A percentile compares a stretch with the other conserved stretches of the same genome.
These are phyloP conservation scores for Kickxella alabastrina DNA, from an alignment of 192 early-diverging fungal genomes.

Conservation along the genomic window DNA sequence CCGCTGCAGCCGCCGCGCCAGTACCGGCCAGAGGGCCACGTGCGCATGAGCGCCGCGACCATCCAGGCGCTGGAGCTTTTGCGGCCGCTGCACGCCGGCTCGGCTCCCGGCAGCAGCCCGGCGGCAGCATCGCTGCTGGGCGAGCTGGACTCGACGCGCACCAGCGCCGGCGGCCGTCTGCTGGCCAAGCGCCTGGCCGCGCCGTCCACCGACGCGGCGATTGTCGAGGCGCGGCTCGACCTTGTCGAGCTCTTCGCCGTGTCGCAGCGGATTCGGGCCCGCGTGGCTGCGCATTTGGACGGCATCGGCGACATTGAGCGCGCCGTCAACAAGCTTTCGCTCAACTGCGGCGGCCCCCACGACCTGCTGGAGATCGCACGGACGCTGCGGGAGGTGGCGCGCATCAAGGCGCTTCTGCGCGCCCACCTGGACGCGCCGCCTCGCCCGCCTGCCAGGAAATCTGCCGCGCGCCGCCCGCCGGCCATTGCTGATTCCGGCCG, in stretches of 20 bases:
- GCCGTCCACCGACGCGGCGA: slow-evolving; percentile 60
- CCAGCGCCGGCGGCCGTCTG: slow-evolving; percentile 72
- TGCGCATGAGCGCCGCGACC: slow-evolving; percentile 79
- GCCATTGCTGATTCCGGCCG: not conserved
- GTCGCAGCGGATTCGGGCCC: slow-evolving; percentile 47
- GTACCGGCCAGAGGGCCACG: slow-evolving; percentile 53
- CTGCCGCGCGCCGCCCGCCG: not conserved
- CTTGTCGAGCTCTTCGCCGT: slow-evolving; percentile 69
- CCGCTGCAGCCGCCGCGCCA: slow-evolving; percentile 61
- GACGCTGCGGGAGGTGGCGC: slow-evolving; percentile 55
- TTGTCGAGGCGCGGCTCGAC: slow-evolving; percentile 70
- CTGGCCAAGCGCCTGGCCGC: slow-evolving; percentile 66
- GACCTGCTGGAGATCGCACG: slow-evolving; percentile 60
- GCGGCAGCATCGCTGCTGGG: slow-evolving; percentile 63
- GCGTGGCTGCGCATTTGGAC: slow-evolving; percentile 54
- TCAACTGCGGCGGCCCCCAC: slow-evolving; percentile 59
- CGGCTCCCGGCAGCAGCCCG: too few relatives aligned
- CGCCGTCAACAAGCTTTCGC: slow-evolving; percentile 65
- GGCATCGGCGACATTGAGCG: slow-evolving; percentile 65
- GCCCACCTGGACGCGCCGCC: slow-evolving; percentile 11
- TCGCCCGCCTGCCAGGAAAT: not conserved
- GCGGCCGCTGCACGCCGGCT: slow-evolving; percentile 53
- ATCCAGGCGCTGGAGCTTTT: slow-evolving; percentile 76
- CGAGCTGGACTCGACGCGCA: slow-evolving; percentile 74
- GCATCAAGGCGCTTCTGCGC: slow-evolving; percentile 40